Evolutionary conservation across 768 basidiomycete species (phyloP).

Genomic region (Suillus plorans): DNA sequence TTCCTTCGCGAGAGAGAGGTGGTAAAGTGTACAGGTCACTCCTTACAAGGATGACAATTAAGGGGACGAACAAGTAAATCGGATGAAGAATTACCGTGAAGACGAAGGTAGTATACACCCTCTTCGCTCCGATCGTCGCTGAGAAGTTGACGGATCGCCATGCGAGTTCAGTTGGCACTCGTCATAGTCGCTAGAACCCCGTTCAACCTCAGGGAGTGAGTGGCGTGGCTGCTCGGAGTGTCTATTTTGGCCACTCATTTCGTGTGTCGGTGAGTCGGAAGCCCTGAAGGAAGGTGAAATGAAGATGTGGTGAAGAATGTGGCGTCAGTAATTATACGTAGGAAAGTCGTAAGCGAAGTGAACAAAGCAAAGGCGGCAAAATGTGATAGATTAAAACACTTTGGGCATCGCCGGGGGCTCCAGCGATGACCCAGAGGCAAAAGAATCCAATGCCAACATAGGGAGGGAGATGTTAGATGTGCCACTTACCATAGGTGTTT

Average conservation of each 20-base stretch:
- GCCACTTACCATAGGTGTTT: slow-evolving; percentile 35
- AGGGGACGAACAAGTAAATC: background rate
- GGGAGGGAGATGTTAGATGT: background rate
- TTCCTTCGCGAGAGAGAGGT: slow-evolving; percentile 30
- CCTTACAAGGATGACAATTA: background rate
- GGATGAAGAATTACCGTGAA: slow-evolving; percentile 1
- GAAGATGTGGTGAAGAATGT: slow-evolving; percentile 25
- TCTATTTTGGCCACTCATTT: slow-evolving; percentile 20
- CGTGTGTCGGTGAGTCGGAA: slow-evolving; percentile 27
- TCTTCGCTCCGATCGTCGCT: slow-evolving; percentile 20
- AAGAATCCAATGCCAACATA: slow-evolving; percentile 4
- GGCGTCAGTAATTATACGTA: slow-evolving; percentile 30
- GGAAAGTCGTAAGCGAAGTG: slow-evolving; percentile 23
- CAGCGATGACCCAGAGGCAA: slow-evolving; percentile 1
- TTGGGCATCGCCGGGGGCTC: slow-evolving; percentile 2
- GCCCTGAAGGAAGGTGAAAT: slow-evolving; percentile 25
- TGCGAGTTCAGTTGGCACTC: slow-evolving; percentile 15
- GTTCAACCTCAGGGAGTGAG: slow-evolving; percentile 12
- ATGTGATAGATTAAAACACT: slow-evolving; percentile 2
- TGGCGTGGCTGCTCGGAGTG: slow-evolving; percentile 5
- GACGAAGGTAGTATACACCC: slow-evolving; percentile 22
- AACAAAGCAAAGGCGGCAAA: slow-evolving; percentile 12
- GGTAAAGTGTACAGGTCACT: slow-evolving; percentile 31
- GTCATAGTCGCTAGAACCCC: slow-evolving; percentile 21
- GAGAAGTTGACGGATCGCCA: slow-evolving; percentile 1